phyloP scores from a whole-genome alignment of 257 asterid species.

The Mitragyna speciosa region DNA sequence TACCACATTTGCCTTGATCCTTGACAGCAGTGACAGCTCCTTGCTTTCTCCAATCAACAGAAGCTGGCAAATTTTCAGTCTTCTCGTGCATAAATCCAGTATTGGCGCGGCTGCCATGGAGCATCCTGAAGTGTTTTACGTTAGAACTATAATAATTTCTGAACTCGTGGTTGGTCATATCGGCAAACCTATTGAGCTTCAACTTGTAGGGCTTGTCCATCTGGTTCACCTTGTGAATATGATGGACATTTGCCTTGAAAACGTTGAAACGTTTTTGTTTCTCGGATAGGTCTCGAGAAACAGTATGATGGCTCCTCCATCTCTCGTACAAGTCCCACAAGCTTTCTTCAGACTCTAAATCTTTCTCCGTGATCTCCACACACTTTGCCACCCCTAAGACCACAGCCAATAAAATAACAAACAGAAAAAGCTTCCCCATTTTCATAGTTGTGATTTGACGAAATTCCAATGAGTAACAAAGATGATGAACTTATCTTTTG shows the following conservation, averaged over 20 bases:
- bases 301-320: slow-evolving; percentile 84
- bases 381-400: slow-evolving; percentile 39
- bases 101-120: slow-evolving; percentile 41
- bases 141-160: slow-evolving; percentile 59
- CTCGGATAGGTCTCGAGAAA: slow-evolving; percentile 61
- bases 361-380: slow-evolving; percentile 73
- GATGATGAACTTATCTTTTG: neutral
- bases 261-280: slow-evolving; percentile 74
- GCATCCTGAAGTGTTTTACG: slow-evolving; percentile 58
- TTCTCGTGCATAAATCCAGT: slow-evolving; percentile 60
- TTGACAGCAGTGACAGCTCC: slow-evolving; percentile 79
- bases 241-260: slow-evolving; percentile 71
- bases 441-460: slow-evolving; percentile 26
- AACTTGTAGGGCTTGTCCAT: slow-evolving; percentile 81
- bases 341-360: slow-evolving; percentile 70
- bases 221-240: slow-evolving; percentile 60
- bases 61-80: slow-evolving; percentile 46
- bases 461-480: neutral
- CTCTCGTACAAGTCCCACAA: slow-evolving; percentile 70
- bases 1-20: slow-evolving; percentile 88
- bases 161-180: slow-evolving; percentile 76
- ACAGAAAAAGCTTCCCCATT: slow-evolving; percentile 34
- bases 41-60: slow-evolving; percentile 79
- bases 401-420: slow-evolving; percentile 35
- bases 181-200: slow-evolving; percentile 73